phyloP scores from a whole-genome alignment of 148 eudicot genomes.

The Gaultheria prostrata region DNA sequence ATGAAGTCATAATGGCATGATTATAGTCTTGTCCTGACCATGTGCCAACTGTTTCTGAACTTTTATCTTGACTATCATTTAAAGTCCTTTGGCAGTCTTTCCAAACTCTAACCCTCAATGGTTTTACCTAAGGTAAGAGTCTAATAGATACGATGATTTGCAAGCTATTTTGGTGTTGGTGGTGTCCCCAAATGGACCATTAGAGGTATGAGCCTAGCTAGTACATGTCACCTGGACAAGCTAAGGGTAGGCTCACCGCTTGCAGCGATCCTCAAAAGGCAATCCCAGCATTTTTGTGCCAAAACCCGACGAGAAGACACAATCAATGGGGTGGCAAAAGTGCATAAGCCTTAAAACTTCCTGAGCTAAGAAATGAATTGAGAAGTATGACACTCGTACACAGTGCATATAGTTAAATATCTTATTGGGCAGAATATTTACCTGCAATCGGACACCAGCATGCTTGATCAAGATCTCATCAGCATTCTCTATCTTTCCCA shows the following conservation, averaged over 20 bases:
- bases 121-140: neutral
- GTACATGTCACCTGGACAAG: neutral
- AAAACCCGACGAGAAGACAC: neutral
- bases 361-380: neutral
- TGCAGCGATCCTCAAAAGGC: too few species aligned
- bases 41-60: neutral
- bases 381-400: neutral
- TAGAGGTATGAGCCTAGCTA: neutral
- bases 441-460: conserved; percentile 88
- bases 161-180: neutral
- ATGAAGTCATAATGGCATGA: neutral
- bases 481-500: conserved; percentile 93
- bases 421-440: conserved; percentile 20
- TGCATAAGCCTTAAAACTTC: neutral
- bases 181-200: too few species aligned
- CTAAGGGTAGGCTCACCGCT: too few species aligned
- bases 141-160: neutral
- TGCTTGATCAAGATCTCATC: conserved; percentile 82
- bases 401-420: too few species aligned
- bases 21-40: neutral
- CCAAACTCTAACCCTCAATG: too few species aligned
- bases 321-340: neutral
- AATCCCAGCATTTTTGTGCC: neutral
- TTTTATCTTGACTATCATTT: neutral
- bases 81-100: neutral